Percentiles rank a stretch among this genome's conserved stretches.
Evolutionary conservation across 2,329 filamentous ascomycete genomes (phyloP).

Genomic region (Cucurbitaria berberidis): DNA sequence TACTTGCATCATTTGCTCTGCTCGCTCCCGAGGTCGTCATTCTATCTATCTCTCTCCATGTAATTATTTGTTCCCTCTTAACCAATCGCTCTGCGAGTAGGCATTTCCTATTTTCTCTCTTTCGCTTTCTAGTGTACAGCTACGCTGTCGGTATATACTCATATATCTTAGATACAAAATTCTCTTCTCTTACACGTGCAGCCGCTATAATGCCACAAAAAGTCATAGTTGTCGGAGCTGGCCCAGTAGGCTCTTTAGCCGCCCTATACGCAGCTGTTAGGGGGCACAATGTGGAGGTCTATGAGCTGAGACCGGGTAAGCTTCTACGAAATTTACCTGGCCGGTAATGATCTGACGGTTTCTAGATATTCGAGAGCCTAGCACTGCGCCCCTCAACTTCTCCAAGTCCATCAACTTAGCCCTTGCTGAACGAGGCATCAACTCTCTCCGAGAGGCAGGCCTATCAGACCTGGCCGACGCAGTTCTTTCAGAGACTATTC

Average conservation of each 20-base stretch:
- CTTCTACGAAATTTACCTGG: neutral
- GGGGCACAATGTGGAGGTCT: constrained; percentile 89
- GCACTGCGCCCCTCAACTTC: constrained; percentile 87
- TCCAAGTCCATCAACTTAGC: constrained; percentile 99
- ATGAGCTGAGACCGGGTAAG: constrained; percentile 89
- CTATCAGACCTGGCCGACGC: constrained; percentile 72
- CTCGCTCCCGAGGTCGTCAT: constrained; percentile 8
- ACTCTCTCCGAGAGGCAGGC: constrained; percentile 77
- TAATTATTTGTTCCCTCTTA: constrained; percentile 6
- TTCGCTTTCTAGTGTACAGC: neutral
- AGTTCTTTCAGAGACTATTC: constrained; percentile 79
- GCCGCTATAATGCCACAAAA: constrained; percentile 60
- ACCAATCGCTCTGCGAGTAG: neutral
- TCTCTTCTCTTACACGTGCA: constrained; percentile 1
- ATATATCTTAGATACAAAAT: neutral
- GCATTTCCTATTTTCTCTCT: neutral
- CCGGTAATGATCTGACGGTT: constrained; percentile 4
- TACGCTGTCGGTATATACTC: neutral
- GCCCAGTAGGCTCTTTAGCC: constrained; percentile 89
- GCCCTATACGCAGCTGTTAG: constrained; percentile 89
- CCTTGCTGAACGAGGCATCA: constrained; percentile 90
- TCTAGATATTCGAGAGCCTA: constrained; percentile 82
- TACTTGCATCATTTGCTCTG: constrained; percentile 21
- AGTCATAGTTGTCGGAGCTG: constrained; percentile 85
- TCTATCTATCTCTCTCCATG: constrained; percentile 7